Evolutionary conservation across 495 filamentous ascomycete species (phyloP), one percentile per base, ranked within the genome.

Genomic region (Rhizodiscina lignyota): DNA sequence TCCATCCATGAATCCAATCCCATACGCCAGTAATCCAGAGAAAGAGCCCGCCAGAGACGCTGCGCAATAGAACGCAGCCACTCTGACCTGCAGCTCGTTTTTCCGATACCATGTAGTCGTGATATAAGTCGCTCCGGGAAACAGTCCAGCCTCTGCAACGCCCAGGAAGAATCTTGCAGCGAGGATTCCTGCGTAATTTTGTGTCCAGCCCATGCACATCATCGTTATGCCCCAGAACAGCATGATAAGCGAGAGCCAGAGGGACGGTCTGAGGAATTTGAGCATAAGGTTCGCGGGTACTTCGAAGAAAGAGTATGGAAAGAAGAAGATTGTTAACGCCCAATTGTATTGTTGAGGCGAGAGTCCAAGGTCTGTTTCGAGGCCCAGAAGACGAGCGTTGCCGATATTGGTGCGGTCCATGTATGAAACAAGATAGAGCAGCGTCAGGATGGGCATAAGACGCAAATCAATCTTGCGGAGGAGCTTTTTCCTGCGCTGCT

Each of bases 381-480:
- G 33, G 15, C 33, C 33, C 8, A 6, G 17, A 19, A 35, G 6
- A 5, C 17, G 24, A 10, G 33, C 33, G 20, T 35, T 35, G 33
- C 33, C 33, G 11, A 35, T 24, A 19, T 35, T 35, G 33, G 33
- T 27, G 15, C 33, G 12, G 33, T 35, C 33, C 8, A 35, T 6
- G 21, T 28, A 35, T 11, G 33, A 35, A 5, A 22, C 5, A 10
- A 35, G 33, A 17, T 27, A 35, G 10, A 35, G 10, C 6, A 35
- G 6, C 10, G 21, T 24, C 8, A 35, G 33, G 5, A 35, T 11
- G 17, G 33, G 33, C 15, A 35, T 5, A 11, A 35, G 44, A 4
- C 72, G 54, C 1, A 70, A 29, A 49, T 81, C 77, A 20, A 82
- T 76, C 49, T 77, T 81, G 35, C 68, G 59, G 34, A 66, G 61